These are phyloP conservation scores for Penicillium steckii DNA, from an alignment of 495 filamentous ascomycete species.

Conservation along the genomic window DNA sequence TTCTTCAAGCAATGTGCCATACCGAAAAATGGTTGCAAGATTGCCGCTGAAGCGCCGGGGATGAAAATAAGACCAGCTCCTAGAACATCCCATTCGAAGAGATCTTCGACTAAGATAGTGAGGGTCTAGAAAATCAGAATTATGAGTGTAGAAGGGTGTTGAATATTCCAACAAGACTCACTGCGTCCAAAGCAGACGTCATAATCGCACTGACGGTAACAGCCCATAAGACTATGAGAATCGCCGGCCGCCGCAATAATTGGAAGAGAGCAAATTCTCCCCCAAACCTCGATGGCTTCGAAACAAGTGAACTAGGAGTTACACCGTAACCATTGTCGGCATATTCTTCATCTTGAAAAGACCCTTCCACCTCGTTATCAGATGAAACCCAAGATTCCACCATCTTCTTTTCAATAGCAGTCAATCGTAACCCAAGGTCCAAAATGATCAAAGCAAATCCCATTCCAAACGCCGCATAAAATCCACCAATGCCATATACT, in stretches of 20 bases:
- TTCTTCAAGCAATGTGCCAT: neutral
- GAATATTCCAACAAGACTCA: neutral
- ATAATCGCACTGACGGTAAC: conserved; percentile 32
- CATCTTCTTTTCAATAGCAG: conserved; percentile 60
- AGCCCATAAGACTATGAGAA: conserved; percentile 33
- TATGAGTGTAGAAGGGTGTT: neutral
- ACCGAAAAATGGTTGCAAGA: conserved; percentile 60
- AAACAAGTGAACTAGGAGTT: neutral
- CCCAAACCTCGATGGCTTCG: neutral
- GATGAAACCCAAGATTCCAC: neutral
- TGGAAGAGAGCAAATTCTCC: conserved; percentile 17
- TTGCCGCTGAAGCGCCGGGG: conserved; percentile 61
- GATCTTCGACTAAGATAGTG: conserved; percentile 63
- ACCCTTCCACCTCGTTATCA: neutral
- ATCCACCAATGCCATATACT: conserved; percentile 58
- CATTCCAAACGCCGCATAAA: conserved; percentile 59
- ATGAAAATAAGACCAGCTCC: conserved; percentile 75
- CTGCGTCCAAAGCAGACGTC: conserved; percentile 35
- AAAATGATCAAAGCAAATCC: conserved; percentile 55
- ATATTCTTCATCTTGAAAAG: neutral
- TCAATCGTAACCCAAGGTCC: conserved; percentile 62
- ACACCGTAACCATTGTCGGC: neutral
- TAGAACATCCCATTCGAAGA: conserved; percentile 64
- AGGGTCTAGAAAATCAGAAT: conserved; percentile 33
- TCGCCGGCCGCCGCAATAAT: conserved; percentile 27